A percentile compares a stretch with the other conserved stretches of the same genome.
phyloP scores from a whole-genome alignment of 1,284 basidiomycete species.

The Tausonia pullulans region DNA sequence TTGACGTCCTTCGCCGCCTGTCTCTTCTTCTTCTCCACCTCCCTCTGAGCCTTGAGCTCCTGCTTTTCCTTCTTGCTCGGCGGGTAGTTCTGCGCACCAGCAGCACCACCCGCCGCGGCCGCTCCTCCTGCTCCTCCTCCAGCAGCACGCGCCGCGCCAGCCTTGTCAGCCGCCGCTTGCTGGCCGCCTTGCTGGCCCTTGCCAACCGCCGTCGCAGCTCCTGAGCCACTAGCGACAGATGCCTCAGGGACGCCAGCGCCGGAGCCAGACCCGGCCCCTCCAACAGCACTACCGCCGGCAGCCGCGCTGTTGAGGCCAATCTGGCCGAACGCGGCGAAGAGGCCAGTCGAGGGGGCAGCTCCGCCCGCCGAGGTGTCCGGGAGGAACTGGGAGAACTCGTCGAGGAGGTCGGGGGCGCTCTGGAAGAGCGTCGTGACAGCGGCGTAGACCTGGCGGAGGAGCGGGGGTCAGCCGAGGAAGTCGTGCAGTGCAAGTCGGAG shows the following conservation, averaged over 20 bases:
- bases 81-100: not conserved
- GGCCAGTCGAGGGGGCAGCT: conserved; percentile 26
- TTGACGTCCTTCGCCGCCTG: conserved; percentile 14
- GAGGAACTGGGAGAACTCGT: conserved; percentile 93
- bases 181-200: too few species aligned
- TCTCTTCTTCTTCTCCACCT: conserved; percentile 20
- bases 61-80: conserved; percentile 42
- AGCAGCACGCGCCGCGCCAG: conserved; percentile 28
- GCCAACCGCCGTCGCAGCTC: too few species aligned
- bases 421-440: conserved; percentile 90
- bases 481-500: not conserved
- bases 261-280: conserved; percentile 21
- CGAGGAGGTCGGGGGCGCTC: conserved; percentile 80
- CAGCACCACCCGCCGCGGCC: not conserved
- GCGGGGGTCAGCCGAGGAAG: conserved; percentile 15
- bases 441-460: conserved; percentile 58
- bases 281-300: too few species aligned
- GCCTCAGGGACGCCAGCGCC: conserved; percentile 8
- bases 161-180: conserved; percentile 21
- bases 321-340: conserved; percentile 35
- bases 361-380: conserved; percentile 44
- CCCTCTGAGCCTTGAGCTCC: conserved; percentile 34
- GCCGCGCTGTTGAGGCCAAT: conserved; percentile 12
- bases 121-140: conserved; percentile 43
- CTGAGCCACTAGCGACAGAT: not conserved